Base-by-base conservation (phyloP, 2,329 filamentous ascomycete species). In the Ustulina deusta region DNA sequence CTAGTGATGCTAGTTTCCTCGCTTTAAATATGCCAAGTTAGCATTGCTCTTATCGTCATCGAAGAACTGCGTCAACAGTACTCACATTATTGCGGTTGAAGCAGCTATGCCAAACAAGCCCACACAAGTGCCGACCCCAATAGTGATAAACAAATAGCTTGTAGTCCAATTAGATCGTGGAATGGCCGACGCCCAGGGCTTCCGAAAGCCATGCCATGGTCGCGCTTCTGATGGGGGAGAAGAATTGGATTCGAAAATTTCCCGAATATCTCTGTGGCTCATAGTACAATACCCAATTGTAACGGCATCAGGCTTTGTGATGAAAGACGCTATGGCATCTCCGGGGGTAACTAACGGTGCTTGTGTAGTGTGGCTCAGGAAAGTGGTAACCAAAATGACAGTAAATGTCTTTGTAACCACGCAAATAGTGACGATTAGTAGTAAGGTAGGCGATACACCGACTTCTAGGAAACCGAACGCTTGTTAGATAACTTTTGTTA, bases 321-420 rank as follows among this genome's bases (percentile, higher is more conserved):
- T 80, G 63, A 87, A 86, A 1, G 84, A 86, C 5, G 80, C 73
- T n/a, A 87, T 76, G 32, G 83, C 83, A 68, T 87, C 85, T 36
- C 85, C 85, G 2, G 86, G 78, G 0, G 84, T 86, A 17, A 83
- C 81, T 4, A 87, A 79, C 0, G 83, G 84, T 17, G 76, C 74
- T 70, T 83, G 82, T 20, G 74, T 75, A 36, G 69, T 68, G 51
- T 75, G 75, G 20, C 74, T 52, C 2, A 81, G 75, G 38, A 74
- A 73, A 6, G 34, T 38, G 2, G 55, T 67, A n/a, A 78, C 75
- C 34, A 75, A 63, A 22, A 80, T 73, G 51, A 82, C 74, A 5
- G 77, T 77, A 49, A 81, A 68, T 1, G 80, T 75, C 68, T 84
- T 83, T 56, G 84, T 71, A 1, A 83, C 76, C n/a, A 82, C 80